Evolutionary conservation across 2,329 filamentous ascomycete species (phyloP).

Genomic region (Alternaria conjuncta): DNA sequence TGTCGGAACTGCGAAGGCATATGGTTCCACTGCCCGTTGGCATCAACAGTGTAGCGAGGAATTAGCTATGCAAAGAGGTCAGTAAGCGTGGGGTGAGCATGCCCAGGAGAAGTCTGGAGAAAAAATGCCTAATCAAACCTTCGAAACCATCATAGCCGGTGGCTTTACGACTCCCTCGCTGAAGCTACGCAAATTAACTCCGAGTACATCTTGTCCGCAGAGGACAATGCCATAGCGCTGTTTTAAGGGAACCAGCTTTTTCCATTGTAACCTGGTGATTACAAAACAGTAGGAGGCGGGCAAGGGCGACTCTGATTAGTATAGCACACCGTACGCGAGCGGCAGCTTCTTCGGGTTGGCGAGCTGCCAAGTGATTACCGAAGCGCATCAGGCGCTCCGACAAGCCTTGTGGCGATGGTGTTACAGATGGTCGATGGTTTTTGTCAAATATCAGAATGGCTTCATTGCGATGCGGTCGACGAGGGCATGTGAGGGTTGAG

Average conservation of each 20-base stretch:
- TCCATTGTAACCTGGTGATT: conserved; percentile 25
- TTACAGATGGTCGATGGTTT: not conserved
- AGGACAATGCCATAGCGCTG: conserved; percentile 5
- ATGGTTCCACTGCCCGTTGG: conserved; percentile 60
- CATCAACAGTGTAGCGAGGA: conserved; percentile 29
- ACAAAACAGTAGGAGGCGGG: conserved; percentile 31
- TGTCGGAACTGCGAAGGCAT: conserved; percentile 63
- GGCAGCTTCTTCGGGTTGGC: not conserved
- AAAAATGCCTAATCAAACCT: not conserved
- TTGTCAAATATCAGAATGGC: not conserved
- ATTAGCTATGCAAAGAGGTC: not conserved
- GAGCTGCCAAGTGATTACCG: not conserved
- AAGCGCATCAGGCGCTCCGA: not conserved
- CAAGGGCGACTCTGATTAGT: conserved; percentile 26
- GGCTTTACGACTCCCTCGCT: not conserved
- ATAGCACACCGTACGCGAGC: conserved; percentile 5
- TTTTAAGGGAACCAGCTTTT: not conserved
- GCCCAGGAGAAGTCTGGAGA: not conserved
- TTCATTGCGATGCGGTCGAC: not conserved
- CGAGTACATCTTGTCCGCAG: conserved; percentile 4
- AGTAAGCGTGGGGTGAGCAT: not conserved
- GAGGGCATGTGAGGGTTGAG: not conserved
- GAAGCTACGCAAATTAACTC: not conserved
- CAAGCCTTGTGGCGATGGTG: not conserved
- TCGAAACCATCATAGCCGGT: not conserved